phyloP scores from a whole-genome alignment of 441 rosid species.

The Syzygium malaccense region DNA sequence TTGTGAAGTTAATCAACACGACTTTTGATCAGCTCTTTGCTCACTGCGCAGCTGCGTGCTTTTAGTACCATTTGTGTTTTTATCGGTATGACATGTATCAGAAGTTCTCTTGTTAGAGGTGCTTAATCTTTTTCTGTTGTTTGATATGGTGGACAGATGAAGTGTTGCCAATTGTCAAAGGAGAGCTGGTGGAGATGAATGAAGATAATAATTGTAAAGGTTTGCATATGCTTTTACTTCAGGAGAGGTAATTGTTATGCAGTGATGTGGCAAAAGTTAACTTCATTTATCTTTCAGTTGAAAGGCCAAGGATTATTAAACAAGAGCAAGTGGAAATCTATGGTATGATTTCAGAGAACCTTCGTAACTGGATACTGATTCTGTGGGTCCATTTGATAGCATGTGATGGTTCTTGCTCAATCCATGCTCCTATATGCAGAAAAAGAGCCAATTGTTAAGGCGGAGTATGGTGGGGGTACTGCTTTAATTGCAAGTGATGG shows the following conservation, averaged over 20 bases:
- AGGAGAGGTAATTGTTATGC: not conserved
- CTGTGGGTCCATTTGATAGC: not conserved
- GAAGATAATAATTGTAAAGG: not conserved
- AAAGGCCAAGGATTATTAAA: not conserved
- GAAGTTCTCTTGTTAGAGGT: not conserved
- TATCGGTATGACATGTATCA: not conserved
- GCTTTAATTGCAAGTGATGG: not conserved
- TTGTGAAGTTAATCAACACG: not conserved
- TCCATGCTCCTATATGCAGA: not conserved
- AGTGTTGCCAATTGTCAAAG: not conserved
- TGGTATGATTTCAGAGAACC: not conserved
- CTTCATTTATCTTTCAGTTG: not conserved
- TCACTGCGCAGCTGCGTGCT: not conserved
- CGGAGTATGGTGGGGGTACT: not conserved
- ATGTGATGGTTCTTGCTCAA: not conserved
- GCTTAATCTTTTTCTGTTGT: not conserved
- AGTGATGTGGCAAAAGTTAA: not conserved
- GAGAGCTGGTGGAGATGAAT: not conserved
- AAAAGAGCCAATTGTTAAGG: not conserved
- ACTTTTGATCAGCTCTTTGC: not conserved
- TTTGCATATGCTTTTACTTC: not conserved
- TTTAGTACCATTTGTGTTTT: not conserved
- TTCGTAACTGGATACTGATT: not conserved
- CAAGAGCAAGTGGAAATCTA: not conserved
- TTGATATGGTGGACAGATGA: not conserved